phyloP scores from a whole-genome alignment of 306 rosid species.

The Castanopsis chinensis region DNA sequence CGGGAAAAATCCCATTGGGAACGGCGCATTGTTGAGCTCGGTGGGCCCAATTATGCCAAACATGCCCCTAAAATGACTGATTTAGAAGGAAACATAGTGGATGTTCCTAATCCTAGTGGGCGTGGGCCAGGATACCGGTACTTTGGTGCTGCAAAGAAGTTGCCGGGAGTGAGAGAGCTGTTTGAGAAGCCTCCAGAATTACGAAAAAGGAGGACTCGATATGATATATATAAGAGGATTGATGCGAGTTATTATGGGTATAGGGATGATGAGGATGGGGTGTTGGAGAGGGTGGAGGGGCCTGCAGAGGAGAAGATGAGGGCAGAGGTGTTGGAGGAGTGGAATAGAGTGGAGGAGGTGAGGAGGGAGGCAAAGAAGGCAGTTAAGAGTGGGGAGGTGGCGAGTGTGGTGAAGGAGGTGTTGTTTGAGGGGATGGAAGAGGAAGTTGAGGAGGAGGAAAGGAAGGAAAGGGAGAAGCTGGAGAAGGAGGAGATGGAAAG shows the following conservation, averaged over 20 bases:
- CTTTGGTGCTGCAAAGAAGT: slow-evolving; percentile 86
- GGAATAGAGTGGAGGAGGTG: slow-evolving; percentile 70
- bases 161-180: slow-evolving; percentile 78
- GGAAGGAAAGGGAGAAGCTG: slow-evolving; percentile 48
- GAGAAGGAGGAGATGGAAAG: slow-evolving; percentile 38
- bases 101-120: slow-evolving; percentile 90
- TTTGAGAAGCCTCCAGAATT: slow-evolving; percentile 93
- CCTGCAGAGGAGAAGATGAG: slow-evolving; percentile 70
- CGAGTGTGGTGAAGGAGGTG: slow-evolving; percentile 49
- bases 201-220: slow-evolving; percentile 74
- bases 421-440: slow-evolving; percentile 59
- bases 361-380: slow-evolving; percentile 79
- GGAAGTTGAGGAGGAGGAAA: slow-evolving; percentile 85
- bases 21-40: slow-evolving; percentile 81
- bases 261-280: slow-evolving; percentile 90
- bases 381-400: slow-evolving; percentile 83
- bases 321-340: slow-evolving; percentile 65
- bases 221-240: slow-evolving; percentile 80
- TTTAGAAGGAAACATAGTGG: slow-evolving; percentile 88
- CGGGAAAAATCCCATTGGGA: slow-evolving; percentile 87
- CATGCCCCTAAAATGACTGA: slow-evolving; percentile 91
- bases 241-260: slow-evolving; percentile 88
- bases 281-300: slow-evolving; percentile 62
- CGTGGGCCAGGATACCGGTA: slow-evolving; percentile 93
- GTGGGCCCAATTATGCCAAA: slow-evolving; percentile 67